phyloP scores from a whole-genome alignment of 768 basidiomycete genomes.

The Suillus sp. region DNA sequence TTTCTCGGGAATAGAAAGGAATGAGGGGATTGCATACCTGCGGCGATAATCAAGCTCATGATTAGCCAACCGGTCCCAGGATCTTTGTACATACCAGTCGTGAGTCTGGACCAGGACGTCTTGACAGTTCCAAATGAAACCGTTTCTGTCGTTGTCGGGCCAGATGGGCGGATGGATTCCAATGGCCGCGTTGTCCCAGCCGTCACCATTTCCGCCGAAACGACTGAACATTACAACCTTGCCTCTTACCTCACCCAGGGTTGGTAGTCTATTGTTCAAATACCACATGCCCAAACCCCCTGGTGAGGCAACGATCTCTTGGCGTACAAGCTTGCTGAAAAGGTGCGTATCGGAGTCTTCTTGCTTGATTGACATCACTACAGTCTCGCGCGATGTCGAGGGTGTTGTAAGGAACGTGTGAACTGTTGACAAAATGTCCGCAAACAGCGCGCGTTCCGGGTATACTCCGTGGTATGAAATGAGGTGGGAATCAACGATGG shows the following conservation, averaged over 20 bases:
- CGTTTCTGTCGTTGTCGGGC: slow-evolving; percentile 76
- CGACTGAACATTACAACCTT: slow-evolving; percentile 85
- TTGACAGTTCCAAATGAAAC: slow-evolving; percentile 80
- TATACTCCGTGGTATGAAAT: slow-evolving; percentile 81
- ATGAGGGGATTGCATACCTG: slow-evolving; percentile 82
- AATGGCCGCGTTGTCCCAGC: slow-evolving; percentile 73
- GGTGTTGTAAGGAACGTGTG: slow-evolving; percentile 65
- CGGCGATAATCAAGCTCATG: slow-evolving; percentile 1
- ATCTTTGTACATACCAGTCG: slow-evolving; percentile 65
- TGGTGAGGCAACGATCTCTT: slow-evolving; percentile 60
- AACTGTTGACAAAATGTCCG: slow-evolving; percentile 60
- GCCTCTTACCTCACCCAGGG: slow-evolving; percentile 81
- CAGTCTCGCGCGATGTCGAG: slow-evolving; percentile 61
- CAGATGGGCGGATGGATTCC: slow-evolving; percentile 88
- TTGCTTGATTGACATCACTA: slow-evolving; percentile 89
- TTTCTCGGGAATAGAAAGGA: slow-evolving; percentile 86
- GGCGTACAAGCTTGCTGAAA: slow-evolving; percentile 68
- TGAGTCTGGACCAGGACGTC: slow-evolving; percentile 72
- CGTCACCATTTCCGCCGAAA: slow-evolving; percentile 70
- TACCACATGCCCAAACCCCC: slow-evolving; percentile 70
- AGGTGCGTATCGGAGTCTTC: slow-evolving; percentile 60
- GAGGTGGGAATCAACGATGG: slow-evolving; percentile 61
- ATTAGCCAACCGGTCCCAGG: neutral
- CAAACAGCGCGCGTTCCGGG: slow-evolving; percentile 70
- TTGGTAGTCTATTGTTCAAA: slow-evolving; percentile 78